Base-by-base conservation (phyloP, 2,329 filamentous ascomycete genomes). In the Clarireedia monteithiana region DNA sequence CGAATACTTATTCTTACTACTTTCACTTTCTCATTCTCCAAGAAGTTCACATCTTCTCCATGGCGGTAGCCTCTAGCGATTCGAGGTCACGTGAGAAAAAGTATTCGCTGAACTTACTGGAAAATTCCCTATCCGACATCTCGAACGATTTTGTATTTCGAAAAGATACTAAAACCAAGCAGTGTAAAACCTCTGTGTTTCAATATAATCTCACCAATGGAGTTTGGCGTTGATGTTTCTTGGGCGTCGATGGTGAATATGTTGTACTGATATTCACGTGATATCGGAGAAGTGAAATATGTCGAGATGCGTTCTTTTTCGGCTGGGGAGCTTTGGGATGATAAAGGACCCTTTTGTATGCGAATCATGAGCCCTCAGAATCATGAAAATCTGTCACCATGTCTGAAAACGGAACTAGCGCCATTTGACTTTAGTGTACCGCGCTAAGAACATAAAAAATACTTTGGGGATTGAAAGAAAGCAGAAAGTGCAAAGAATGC, bases 91-190 rank as follows among this genome's bases (percentile, higher is more conserved):
- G 46, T 50, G 53, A 45, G 6, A 17, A 1, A n/a, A 12, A 23
- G 44, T 9, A 54, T 49, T 24, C 45, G 48, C 27, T 38, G 9
- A 14, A 55, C 52, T 50, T 50, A 55, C 53, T 50, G 30, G 53
- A 78, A 73, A 84, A 82, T 69, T 85, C 83, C 70, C 84, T 79
- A 66, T 85, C 83, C 56, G 83, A 85, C 83, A 85, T 85, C 6
- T 40, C 63, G 55, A 15, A 44, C 26, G 40, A n/a, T 3, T 3
- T 38, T 20, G 15, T 42, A 17, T 15, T 46, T 7, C 20, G 6
- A 26, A 6, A 6, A 20, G n/a, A 50, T 14, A 26, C 4, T 9
- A 6, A 24, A n/a, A 23, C 2, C 6, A 44, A 36, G n/a, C 7
- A 26, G 12, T 17, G 24, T 24, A 46, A 26, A 24, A 24, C 23